Base-by-base conservation (phyloP, 2,329 filamentous ascomycete genomes). In the Escovopsis weberi region DNA sequence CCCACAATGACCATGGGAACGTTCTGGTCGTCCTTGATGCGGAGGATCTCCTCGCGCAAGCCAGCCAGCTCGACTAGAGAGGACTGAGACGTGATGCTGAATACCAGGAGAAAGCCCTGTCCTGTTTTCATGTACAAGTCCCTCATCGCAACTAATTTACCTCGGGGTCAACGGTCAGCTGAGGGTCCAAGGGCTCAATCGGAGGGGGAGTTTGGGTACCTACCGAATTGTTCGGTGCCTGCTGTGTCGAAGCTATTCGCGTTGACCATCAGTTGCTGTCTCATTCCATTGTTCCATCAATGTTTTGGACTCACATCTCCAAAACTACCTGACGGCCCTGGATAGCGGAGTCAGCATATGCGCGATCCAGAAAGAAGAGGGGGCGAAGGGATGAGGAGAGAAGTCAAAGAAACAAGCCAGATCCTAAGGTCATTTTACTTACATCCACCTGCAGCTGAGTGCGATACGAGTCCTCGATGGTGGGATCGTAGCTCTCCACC, bases 111-210 rank as follows among this genome's bases (percentile, higher is more conserved):
- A 59, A 94, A 94, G 0, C 87, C 86, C 64, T 94, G 85, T 43
- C 86, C 86, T 34, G 86, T 85, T 59, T 91, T 91, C 85, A 94
- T 93, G 67, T 94, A 91, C 38, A 89, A 70, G 58, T 91, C 85
- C 57, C 84, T 74, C 74, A 78, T 78, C 44, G 74, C 73, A 52
- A 77, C 70, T 77, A 47, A 30, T 30, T 30, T 26, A 19, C 23
- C 23, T 37, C 12, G 19, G 37, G 2, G 37, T 40, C 28, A 19
- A 40, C 12, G 11, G 15, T 28, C n/a, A 47, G 38, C n/a, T 18
- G 12, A 40, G 18, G 18, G 9, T 18, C 9, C 15, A 12, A 1
- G 15, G 10, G 10, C 6, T 30, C 28, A 6, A 30, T 30, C 28
- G 28, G 15, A 15, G 37, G 38, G 45, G 41, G 40, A 10, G 12